Evolutionary conservation across 2,329 filamentous ascomycete genomes (phyloP), one percentile per base, ranked within the genome.

Genomic region (Cladosporium sp.): DNA sequence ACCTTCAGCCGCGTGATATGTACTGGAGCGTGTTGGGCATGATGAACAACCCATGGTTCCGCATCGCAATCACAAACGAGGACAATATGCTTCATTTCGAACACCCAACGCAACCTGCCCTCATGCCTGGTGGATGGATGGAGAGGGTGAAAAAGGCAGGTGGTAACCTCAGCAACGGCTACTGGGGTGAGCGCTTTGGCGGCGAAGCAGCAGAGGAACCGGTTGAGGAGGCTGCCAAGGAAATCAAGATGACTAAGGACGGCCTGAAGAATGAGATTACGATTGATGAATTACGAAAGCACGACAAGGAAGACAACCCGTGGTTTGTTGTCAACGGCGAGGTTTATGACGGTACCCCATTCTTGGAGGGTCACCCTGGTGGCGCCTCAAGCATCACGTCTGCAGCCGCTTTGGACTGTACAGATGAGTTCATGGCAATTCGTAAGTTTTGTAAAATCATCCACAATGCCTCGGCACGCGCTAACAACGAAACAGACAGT

Each of bases 1-100:
- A 86, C 67, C 74, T 88, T 0, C 89, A 95, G 65, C 91, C 91
- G 4, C 78, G 88, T 54, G 91, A 96, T 61, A 93, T 95, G 88
- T 95, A 95, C 70, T 96, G 91, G 91, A 90, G 83, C 53, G 89
- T 95, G 2, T 72, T 95, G 33, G 90, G 91, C 0, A 96, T 96
- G 91, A 95, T 96, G 91, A 95, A 95, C 69, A 95, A 95, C 60
- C 87, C 88, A 0, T 96, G 91, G 91, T 96, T 86, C 67, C 78
- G 91, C 4, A 79, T 96, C 1, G 80, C 83, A 2, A 86, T 96
- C 49, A 79, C 82, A 46, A 83, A 83, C 50, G 83, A 91, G 53
- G 76, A 74, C 0, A 74, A 79, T 13, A 68, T 63, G 7, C 69
- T 95, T 36, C 77, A 80, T 5, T 96, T 96, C 58, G 90, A 95